Evolutionary conservation across 176 grass and related monocot species (phyloP), one percentile per base, ranked within the genome.

Genomic region (Eragrostis nindensis): DNA sequence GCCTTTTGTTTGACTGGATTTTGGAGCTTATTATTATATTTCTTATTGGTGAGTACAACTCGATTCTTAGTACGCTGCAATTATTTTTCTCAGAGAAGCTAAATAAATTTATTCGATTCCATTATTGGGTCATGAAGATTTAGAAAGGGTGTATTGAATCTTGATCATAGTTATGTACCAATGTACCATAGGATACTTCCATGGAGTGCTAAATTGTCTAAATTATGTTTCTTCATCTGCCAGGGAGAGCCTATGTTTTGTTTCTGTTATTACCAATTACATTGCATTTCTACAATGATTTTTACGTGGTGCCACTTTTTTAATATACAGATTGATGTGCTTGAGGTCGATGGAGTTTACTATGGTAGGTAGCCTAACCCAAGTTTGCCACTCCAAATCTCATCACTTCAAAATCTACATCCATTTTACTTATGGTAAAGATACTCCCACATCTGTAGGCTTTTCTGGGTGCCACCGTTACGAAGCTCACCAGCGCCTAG

Each of bases 391-490:
- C 40, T 69, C 19, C n/a, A 29, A 26, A 29, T 60, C 1, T 76
- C n/a, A 40, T 54, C 80, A 74, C 54, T 74, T 75, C 7, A 53
- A 49, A 80, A 17, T 64, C 3, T 50, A 66, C 1, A 19, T 26
- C 10, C 36, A 7, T 70, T 84, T 55, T 43, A 43, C 46, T 75
- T 43, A n/a, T 29, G 8, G 11, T 86, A 64, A 70, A 86, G 55
- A 76, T 47, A 60, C 5, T 46, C 3, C 19, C 15, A 67, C n/a
- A 11, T 57, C 73, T 81, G 77, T 69, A 98, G 96, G 92, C 11
- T 98, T 98, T 87, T 98, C 92, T 36, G 96, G 96, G 86, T 95
- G 96, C 70, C 96, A 98, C 50, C 86, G 96, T 38, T 98, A 90
- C 1, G 92, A 98, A 76, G 96, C 96, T 75, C 96, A 95, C 81